phyloP scores from a whole-genome alignment of 2,329 filamentous ascomycete species.

The Cordyceps militaris region DNA sequence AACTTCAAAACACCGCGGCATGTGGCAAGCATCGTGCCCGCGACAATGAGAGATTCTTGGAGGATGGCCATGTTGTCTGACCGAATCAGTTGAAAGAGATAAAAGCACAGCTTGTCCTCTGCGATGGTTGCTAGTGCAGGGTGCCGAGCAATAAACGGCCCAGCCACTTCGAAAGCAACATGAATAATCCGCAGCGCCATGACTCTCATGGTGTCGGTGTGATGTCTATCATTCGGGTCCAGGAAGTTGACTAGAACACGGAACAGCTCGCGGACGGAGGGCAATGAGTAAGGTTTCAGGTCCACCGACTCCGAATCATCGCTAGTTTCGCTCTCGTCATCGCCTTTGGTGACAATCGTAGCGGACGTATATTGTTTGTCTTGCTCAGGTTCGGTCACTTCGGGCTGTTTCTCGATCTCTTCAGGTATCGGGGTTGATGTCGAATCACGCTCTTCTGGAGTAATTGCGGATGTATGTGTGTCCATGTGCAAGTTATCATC shows the following conservation, averaged over 20 bases:
- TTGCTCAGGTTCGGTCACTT: slow-evolving; percentile 5
- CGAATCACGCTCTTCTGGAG: slow-evolving; percentile 8
- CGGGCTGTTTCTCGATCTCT: neutral
- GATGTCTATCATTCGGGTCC: slow-evolving; percentile 85
- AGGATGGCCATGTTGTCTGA: slow-evolving; percentile 95
- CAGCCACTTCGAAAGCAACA: slow-evolving; percentile 91
- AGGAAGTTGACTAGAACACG: slow-evolving; percentile 88
- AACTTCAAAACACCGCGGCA: slow-evolving; percentile 87
- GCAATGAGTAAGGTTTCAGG: slow-evolving; percentile 84
- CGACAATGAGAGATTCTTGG: slow-evolving; percentile 85
- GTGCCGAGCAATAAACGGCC: slow-evolving; percentile 88
- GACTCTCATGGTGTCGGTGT: slow-evolving; percentile 91
- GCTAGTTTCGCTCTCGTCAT: slow-evolving; percentile 25
- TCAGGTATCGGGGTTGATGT: slow-evolving; percentile 7
- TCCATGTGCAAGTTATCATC: slow-evolving; percentile 79
- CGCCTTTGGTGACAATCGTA: slow-evolving; percentile 14
- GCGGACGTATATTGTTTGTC: slow-evolving; percentile 14
- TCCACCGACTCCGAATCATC: slow-evolving; percentile 43
- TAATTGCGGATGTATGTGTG: slow-evolving; percentile 29
- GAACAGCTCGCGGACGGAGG: slow-evolving; percentile 91
- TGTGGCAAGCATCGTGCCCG: slow-evolving; percentile 82
- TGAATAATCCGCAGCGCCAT: slow-evolving; percentile 98
- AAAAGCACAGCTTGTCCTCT: slow-evolving; percentile 86
- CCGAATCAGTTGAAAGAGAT: slow-evolving; percentile 90
- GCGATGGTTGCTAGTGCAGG: slow-evolving; percentile 81